Percentiles rank a stretch among this genome's conserved stretches.
phyloP scores from a whole-genome alignment of 2,329 filamentous ascomycete species.

The Daldinia sp. region DNA sequence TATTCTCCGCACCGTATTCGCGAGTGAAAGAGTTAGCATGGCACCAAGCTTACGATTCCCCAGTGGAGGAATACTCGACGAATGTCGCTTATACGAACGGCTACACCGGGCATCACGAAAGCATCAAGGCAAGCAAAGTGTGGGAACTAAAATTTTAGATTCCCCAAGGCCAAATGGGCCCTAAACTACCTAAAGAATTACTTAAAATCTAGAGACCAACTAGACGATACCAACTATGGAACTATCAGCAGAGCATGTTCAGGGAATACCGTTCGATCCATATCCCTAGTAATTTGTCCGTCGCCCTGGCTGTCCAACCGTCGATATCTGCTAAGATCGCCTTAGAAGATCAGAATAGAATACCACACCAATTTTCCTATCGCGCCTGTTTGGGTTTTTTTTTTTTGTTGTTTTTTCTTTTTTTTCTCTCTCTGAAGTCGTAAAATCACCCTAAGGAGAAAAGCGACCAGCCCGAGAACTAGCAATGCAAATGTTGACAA shows the following conservation, averaged over 20 bases:
- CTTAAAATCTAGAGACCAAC: not conserved
- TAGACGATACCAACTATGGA: not conserved
- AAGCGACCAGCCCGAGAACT: not conserved
- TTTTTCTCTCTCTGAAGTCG: too few species aligned
- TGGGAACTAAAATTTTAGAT: not conserved
- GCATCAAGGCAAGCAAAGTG: not conserved
- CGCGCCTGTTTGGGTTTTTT: not conserved
- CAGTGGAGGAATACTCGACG: not conserved
- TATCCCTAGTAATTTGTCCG: not conserved
- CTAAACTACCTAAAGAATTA: not conserved
- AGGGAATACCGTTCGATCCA: not conserved
- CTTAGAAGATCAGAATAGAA: not conserved
- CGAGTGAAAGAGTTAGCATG: not conserved
- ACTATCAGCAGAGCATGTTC: not conserved
- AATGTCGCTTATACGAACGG: too few species aligned
- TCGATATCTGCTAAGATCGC: not conserved
- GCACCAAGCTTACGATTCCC: not conserved
- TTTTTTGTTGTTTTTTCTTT: too few species aligned
- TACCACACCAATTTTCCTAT: not conserved
- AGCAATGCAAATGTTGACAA: not conserved
- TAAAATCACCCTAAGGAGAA: not conserved
- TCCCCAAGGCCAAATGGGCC: not conserved
- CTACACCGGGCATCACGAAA: not conserved
- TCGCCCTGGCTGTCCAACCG: not conserved
- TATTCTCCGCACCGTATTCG: too few species aligned